A percentile compares a stretch with the other conserved stretches of the same genome.
These are phyloP conservation scores for Tylopilus sp. DNA, from an alignment of 768 basidiomycete species.

Conservation along the genomic window DNA sequence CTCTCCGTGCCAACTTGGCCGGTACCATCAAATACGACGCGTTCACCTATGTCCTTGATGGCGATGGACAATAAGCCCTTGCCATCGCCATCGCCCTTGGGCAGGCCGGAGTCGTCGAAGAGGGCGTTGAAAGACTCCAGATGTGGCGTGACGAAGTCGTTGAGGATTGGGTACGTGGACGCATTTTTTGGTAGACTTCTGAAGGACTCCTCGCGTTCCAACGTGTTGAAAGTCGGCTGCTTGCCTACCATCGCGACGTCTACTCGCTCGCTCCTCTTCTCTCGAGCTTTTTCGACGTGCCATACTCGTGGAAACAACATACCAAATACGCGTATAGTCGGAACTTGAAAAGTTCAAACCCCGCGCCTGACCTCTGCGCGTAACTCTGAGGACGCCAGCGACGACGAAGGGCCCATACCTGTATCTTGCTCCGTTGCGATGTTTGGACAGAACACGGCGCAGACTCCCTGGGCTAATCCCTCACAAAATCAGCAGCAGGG, in stretches of 20 bases:
- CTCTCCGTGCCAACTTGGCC: slow-evolving; percentile 50
- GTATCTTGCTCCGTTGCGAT: slow-evolving; percentile 37
- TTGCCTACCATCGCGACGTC: slow-evolving; percentile 46
- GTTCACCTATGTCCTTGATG: slow-evolving; percentile 81
- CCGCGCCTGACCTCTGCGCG: slow-evolving; percentile 20
- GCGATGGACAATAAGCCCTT: slow-evolving; percentile 76
- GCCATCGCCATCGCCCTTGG: slow-evolving; percentile 70
- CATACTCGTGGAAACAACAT: slow-evolving; percentile 22
- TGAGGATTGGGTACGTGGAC: slow-evolving; percentile 74
- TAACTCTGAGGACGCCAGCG: slow-evolving; percentile 16
- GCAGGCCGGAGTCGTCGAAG: slow-evolving; percentile 88
- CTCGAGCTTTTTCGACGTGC: slow-evolving; percentile 2
- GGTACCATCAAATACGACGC: slow-evolving; percentile 88
- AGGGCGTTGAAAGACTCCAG: slow-evolving; percentile 96
- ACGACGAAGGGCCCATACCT: slow-evolving; percentile 23
- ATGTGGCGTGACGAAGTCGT: slow-evolving; percentile 92
- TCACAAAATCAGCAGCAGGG: slow-evolving; percentile 61
- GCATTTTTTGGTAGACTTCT: slow-evolving; percentile 66
- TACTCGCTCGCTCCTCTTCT: not conserved
- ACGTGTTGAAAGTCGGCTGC: slow-evolving; percentile 72
- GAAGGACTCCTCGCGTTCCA: slow-evolving; percentile 75
- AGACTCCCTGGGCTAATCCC: slow-evolving; percentile 66
- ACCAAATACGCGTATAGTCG: slow-evolving; percentile 21
- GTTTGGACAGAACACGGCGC: slow-evolving; percentile 53
- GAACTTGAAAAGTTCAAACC: slow-evolving; percentile 13